Base-by-base conservation (phyloP, 2,329 filamentous ascomycete genomes). In the Aspergillus cejpii region DNA sequence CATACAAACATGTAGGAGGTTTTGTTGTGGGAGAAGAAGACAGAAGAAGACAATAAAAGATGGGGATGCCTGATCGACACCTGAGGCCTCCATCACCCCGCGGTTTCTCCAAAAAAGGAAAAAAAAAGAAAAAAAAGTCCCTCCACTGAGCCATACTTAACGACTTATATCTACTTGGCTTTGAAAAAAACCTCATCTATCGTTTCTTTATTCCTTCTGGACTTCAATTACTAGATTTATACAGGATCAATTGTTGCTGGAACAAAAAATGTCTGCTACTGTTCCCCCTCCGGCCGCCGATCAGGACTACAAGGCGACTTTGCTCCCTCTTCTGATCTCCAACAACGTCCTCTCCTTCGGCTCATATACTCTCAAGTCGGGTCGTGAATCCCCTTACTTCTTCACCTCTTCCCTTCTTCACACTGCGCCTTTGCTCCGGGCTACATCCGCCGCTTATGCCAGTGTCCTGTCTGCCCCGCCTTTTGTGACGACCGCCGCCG, bases 381-480 rank as follows among this genome's bases (percentile, higher is more conserved):
- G 87, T 70, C 87, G 91, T 61, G 64, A 69, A 59, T 95, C 89
- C 10, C 92, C 92, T 33, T 97, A 97, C 78, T 97, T 97, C 76
- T 94, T 97, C 81, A 96, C 95, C 69, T 89, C 90, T 37, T 89
- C 90, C 48, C 81, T 87, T 59, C 94, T 97, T 71, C 88, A 92
- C 75, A 83, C 83, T 41, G 85, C 84, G 17, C 77, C 83, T 50
- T 79, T 95, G 23, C 80, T 94, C 52, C 79, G 78, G 51, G 81
- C 88, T 45, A 86, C 95, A 56, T 80, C 85, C 41, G 78, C 81
- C 31, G 89, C 91, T 47, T 97, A 91, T 68, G 91, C 91, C 1
- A 72, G 75, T 44, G 75, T 77, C 1, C 66, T 81, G 33, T 68
- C 74, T 42, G 55, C 66, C n/a, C 67, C 76, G 52, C 68, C 71